A percentile compares a stretch with the other conserved stretches of the same genome.
These are phyloP conservation scores for Colletotrichum lupini DNA, from an alignment of 2,329 filamentous ascomycete species.

Conservation along the genomic window DNA sequence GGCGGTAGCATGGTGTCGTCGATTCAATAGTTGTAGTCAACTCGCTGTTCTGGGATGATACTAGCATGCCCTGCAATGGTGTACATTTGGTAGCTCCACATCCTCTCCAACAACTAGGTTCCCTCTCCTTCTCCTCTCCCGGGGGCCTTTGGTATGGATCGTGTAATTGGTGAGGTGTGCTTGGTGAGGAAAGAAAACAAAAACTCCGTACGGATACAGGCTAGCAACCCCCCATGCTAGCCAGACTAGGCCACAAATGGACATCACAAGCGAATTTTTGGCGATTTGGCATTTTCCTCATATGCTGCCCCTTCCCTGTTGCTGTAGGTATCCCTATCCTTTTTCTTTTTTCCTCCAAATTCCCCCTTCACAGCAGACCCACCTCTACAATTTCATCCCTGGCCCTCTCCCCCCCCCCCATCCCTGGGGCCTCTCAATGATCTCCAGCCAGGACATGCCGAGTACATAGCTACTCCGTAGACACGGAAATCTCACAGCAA, in stretches of 20 bases:
- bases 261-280: conserved; percentile 18
- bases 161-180: too few relatives aligned
- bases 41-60: not conserved
- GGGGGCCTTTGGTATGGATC: too few relatives aligned
- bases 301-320: not conserved
- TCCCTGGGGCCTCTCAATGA: conserved; percentile 6
- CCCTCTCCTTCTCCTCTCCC: not conserved
- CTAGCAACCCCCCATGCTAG: not conserved
- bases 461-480: not conserved
- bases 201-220: too few relatives aligned
- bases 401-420: not conserved
- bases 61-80: not conserved
- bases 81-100: not conserved
- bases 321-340: not conserved
- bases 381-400: not conserved
- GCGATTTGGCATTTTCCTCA: not conserved
- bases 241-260: conserved; percentile 15
- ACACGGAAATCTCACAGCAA: not conserved
- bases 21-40: too few relatives aligned
- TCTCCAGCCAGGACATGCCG: conserved; percentile 4
- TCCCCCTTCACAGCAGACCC: not conserved
- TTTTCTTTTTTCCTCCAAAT: not conserved
- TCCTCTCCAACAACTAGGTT: not conserved
- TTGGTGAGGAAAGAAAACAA: too few relatives aligned
- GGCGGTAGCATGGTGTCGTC: not conserved